Evolutionary conservation across 164 flowering plant species (phyloP), one percentile per base, ranked within the genome.

Genomic region (Magnolia sinica): DNA sequence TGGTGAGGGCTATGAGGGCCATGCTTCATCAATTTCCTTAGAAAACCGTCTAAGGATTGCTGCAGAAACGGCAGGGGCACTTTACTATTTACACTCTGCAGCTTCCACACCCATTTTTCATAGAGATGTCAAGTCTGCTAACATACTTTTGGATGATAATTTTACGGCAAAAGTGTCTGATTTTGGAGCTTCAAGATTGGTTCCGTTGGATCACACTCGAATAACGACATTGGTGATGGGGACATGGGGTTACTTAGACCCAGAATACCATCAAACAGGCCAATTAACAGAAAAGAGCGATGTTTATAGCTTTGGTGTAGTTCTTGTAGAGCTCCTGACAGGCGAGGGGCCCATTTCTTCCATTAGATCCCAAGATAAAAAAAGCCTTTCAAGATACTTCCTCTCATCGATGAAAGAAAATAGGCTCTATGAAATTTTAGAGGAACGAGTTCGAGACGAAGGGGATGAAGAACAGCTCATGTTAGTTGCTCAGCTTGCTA

Each of bases 51-150:
- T 69, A 29, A 69, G 71, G 49, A 69, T 69, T 16, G 71, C 71
- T 45, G 5, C 19, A 8, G 71, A 69, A 69, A 69, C 71, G 0
- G 71, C 71, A 31, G 49, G 27, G 8, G 71, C 71, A 69, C 71
- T 69, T 23, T 4, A 24, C 19, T 69, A 69, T 45, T 55, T 55
- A 14, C 59, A 55, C 59, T 55, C 59, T 55, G 59, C 59, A 23
- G 20, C 18, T 59, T 82, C 84, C 1, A 70, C 73, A 20, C 87
- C 89, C 1, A 83, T 87, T 5, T 59, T 83, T 22, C 90, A 87
- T 50, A 74, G 90, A 71, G 90, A 87, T 65, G 73, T 86, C 19
- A 69, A 69, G 19, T 69, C 50, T 1, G 24, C 50, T 9, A 69
- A 69, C 71, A 69, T 69, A 27, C 50, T 69, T 6, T 37, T 69